Evolutionary conservation across 2,329 filamentous ascomycete species (phyloP).

Genomic region (Xylariaceae sp.): DNA sequence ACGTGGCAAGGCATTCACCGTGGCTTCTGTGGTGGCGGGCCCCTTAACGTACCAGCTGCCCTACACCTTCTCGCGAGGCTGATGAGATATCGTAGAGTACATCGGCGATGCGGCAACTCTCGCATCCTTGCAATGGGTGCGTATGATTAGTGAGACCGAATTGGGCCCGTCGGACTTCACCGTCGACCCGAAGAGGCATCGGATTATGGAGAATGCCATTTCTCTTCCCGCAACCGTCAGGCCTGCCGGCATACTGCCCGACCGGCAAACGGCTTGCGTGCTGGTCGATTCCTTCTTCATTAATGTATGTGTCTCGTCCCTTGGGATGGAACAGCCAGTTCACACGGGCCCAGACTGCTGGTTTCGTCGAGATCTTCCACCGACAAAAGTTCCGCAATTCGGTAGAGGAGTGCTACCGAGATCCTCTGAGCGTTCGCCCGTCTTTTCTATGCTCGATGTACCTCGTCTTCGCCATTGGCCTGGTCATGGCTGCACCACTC

Average conservation of each 20-base stretch:
- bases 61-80: conserved; percentile 5
- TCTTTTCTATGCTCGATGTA: conserved; percentile 53
- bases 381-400: conserved; percentile 38
- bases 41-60: not conserved
- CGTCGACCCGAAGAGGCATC: conserved; percentile 47
- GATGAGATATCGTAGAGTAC: no score
- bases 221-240: conserved; percentile 36
- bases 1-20: not conserved
- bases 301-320: conserved; percentile 37
- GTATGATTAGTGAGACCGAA: conserved; percentile 50
- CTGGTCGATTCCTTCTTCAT: conserved; percentile 53
- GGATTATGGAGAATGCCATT: conserved; percentile 47
- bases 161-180: conserved; percentile 51
- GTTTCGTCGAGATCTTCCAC: conserved; percentile 54
- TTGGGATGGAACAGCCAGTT: not conserved
- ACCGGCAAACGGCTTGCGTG: conserved; percentile 44
- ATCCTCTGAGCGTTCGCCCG: conserved; percentile 41
- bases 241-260: conserved; percentile 46
- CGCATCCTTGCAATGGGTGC: conserved; percentile 52
- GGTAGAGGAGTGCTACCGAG: conserved; percentile 46
- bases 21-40: not conserved
- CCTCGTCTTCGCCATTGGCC: conserved; percentile 55
- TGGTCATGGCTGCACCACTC: conserved; percentile 48
- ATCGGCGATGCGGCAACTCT: conserved; percentile 56
- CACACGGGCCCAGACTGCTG: conserved; percentile 41